Evolutionary conservation across 1,139 yeast species (phyloP).

Genomic region (Kurtzmaniella quercitrusa): DNA sequence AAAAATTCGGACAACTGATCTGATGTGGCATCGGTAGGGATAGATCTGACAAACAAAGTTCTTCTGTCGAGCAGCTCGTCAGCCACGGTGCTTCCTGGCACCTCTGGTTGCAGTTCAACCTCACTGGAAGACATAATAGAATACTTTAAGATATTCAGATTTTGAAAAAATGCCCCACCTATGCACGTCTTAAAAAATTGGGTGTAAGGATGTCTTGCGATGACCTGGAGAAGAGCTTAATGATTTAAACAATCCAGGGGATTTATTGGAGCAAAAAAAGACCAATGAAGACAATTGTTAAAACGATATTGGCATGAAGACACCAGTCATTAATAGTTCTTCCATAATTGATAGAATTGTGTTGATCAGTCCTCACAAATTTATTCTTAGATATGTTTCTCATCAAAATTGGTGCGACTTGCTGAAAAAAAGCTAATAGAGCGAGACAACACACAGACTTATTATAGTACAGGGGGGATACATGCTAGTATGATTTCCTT

Average conservation of each 20-base stretch:
- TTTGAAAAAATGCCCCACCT: constrained; percentile 1
- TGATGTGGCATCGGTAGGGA: constrained; percentile 77
- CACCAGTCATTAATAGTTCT: too few relatives aligned
- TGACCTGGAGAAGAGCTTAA: constrained; percentile 1
- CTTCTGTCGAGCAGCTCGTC: constrained; percentile 50
- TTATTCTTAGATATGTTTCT: too few relatives aligned
- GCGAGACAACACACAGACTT: too few relatives aligned
- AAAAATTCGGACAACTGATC: constrained; percentile 81
- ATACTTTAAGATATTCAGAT: not conserved
- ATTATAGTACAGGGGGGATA: too few relatives aligned
- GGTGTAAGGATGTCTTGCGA: constrained; percentile 1
- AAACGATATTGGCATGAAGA: too few relatives aligned
- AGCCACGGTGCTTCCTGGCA: not conserved
- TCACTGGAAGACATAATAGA: constrained; percentile 1
- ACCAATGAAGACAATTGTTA: too few relatives aligned
- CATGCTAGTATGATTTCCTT: too few relatives aligned
- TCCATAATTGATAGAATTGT: too few relatives aligned
- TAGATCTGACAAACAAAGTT: constrained; percentile 77
- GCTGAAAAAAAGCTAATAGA: not conserved
- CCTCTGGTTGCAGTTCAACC: constrained; percentile 5
- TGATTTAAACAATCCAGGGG: too few relatives aligned
- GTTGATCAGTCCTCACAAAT: too few relatives aligned
- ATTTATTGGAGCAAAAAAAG: too few relatives aligned
- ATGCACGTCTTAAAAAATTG: not conserved
- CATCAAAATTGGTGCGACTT: not conserved